Conservation (phyloP, 2,329 filamentous ascomycete species). For the Cladorrhinum sp. region DNA sequence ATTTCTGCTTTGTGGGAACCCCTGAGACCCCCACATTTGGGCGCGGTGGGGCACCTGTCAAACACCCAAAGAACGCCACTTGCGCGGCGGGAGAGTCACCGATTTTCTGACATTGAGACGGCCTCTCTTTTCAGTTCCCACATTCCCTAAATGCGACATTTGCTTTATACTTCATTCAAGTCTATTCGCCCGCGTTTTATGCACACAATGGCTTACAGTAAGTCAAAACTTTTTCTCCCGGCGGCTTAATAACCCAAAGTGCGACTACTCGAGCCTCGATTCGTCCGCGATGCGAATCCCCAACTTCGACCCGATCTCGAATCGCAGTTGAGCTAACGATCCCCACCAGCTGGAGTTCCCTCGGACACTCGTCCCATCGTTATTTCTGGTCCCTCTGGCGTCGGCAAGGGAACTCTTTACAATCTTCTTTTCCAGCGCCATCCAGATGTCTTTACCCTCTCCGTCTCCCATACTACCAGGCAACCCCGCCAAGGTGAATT, state of each 20-base stretch:
- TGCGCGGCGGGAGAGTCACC: neutral
- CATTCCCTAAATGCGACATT: constrained; percentile 16
- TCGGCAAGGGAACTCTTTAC: constrained; percentile 79
- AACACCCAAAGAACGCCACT: neutral
- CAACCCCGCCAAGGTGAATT: constrained; percentile 70
- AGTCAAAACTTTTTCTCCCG: constrained; percentile 1
- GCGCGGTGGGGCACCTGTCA: neutral
- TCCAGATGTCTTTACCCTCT: constrained; percentile 51
- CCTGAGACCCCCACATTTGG: no score
- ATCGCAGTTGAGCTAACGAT: neutral
- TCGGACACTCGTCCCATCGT: constrained; percentile 63
- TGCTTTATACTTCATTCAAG: constrained; percentile 11
- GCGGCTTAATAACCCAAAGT: neutral
- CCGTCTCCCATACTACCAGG: constrained; percentile 76
- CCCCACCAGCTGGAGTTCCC: neutral
- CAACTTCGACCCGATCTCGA: neutral
- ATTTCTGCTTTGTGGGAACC: no score
- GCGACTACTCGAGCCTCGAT: neutral
- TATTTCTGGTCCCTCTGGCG: constrained; percentile 75
- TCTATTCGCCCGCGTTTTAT: constrained; percentile 16
- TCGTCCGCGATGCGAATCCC: neutral
- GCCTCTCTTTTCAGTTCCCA: neutral
- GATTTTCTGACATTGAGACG: constrained; percentile 3
- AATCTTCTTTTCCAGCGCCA: constrained; percentile 60
- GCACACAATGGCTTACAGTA: constrained; percentile 22